Evolutionary conservation across 2,329 filamentous ascomycete species (phyloP).

Genomic region (Arthrobotrys musiformis): DNA sequence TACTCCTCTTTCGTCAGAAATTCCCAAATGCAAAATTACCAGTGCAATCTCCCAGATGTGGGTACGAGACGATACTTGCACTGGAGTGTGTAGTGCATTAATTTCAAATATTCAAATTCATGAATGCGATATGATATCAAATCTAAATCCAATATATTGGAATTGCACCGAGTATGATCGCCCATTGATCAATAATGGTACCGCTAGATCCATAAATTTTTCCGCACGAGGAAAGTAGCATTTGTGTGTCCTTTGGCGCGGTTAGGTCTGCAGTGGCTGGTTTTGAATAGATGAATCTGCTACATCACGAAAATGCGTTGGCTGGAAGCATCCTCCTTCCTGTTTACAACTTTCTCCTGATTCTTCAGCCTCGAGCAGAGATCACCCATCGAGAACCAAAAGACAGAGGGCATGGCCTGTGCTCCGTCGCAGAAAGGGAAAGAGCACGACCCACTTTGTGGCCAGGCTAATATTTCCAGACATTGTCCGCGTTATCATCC

Average conservation of each 20-base stretch:
- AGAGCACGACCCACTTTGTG: slow-evolving; percentile 34
- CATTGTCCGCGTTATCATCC: slow-evolving; percentile 36
- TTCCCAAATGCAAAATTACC: too few relatives aligned
- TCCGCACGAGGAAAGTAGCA: not conserved
- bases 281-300: slow-evolving; percentile 26
- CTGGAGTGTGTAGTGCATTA: too few relatives aligned
- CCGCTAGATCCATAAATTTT: slow-evolving; percentile 3
- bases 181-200: not conserved
- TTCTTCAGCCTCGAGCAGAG: not conserved
- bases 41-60: too few relatives aligned
- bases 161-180: slow-evolving; percentile 10
- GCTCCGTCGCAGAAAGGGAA: slow-evolving; percentile 23
- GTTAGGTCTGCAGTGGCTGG: slow-evolving; percentile 4
- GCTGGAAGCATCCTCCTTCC: not conserved
- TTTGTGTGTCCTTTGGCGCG: slow-evolving; percentile 17
- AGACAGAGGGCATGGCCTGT: slow-evolving; percentile 17
- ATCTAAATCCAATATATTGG: slow-evolving; percentile 2
- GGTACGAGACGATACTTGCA: too few relatives aligned
- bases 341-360: slow-evolving; percentile 1
- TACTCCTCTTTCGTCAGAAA: not conserved
- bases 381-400: not conserved
- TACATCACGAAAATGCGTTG: slow-evolving; percentile 25
- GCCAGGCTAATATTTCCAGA: slow-evolving; percentile 48
- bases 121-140: slow-evolving; percentile 7
- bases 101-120: too few relatives aligned